phyloP scores from a whole-genome alignment of 148 eudicot species.

The Cornus florida region DNA sequence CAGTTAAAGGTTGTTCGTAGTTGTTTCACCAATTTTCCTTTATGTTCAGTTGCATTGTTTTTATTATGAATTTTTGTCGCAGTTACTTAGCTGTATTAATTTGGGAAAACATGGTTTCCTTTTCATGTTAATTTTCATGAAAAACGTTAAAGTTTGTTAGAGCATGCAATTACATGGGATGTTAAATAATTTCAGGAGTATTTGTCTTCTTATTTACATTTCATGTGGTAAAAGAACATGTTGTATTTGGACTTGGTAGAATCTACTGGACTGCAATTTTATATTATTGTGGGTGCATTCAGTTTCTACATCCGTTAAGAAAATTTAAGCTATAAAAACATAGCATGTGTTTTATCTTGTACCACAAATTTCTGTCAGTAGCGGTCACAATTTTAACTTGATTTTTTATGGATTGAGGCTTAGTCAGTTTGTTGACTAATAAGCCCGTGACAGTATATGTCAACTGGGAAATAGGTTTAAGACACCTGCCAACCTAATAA shows the following conservation, averaged over 20 bases:
- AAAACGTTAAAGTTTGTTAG: background rate
- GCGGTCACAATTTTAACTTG: background rate
- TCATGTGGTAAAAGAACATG: background rate
- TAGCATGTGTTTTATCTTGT: background rate
- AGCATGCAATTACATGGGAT: background rate
- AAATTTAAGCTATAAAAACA: background rate
- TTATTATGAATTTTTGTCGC: background rate
- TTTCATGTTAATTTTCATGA: background rate
- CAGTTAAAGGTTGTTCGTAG: background rate
- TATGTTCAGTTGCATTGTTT: background rate
- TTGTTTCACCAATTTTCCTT: background rate
- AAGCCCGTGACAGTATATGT: background rate
- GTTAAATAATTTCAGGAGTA: background rate
- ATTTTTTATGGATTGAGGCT: background rate
- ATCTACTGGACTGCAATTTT: background rate
- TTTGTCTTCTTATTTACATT: background rate
- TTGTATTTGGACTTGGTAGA: background rate
- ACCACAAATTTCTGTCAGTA: background rate
- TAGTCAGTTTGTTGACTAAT: slow-evolving; percentile 2
- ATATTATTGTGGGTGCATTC: background rate
- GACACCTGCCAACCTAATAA: too few relatives aligned
- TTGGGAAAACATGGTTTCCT: background rate
- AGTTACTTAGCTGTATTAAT: background rate
- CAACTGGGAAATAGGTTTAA: too few relatives aligned
- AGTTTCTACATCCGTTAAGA: background rate